These are phyloP conservation scores for Colletotrichum sp. DNA, from an alignment of 2,329 filamentous ascomycete species.

Conservation along the genomic window DNA sequence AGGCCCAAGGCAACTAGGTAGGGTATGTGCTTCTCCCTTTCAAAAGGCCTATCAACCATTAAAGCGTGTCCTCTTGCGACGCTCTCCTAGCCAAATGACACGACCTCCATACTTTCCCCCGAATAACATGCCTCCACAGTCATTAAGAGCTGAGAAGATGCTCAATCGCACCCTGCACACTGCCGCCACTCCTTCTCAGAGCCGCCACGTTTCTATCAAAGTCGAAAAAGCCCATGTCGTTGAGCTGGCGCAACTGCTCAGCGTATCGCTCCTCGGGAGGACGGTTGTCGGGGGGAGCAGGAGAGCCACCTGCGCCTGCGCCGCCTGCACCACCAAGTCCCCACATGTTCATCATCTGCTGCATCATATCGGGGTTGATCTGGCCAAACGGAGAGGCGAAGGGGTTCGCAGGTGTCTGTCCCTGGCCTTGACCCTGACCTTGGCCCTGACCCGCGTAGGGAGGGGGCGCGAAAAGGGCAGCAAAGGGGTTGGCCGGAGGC, in stretches of 20 bases:
- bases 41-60: slow-evolving; percentile 1
- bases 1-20: slow-evolving; percentile 3
- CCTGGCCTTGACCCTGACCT: slow-evolving; percentile 29
- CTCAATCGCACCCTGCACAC: slow-evolving; percentile 90
- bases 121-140: not conserved
- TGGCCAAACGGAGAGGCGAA: slow-evolving; percentile 49
- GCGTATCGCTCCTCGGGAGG: slow-evolving; percentile 95
- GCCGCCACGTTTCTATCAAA: slow-evolving; percentile 94
- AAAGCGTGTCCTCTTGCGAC: not conserved
- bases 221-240: slow-evolving; percentile 99
- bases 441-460: slow-evolving; percentile 36
- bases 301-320: slow-evolving; percentile 35
- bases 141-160: slow-evolving; percentile 59
- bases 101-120: not conserved
- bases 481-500: slow-evolving; percentile 69
- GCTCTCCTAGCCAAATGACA: not conserved
- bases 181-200: slow-evolving; percentile 86
- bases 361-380: slow-evolving; percentile 58
- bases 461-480: slow-evolving; percentile 60
- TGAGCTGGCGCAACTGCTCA: slow-evolving; percentile 87
- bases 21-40: slow-evolving; percentile 17
- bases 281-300: slow-evolving; percentile 76
- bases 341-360: slow-evolving; percentile 59
- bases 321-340: slow-evolving; percentile 41
- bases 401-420: slow-evolving; percentile 35